Evolutionary conservation across 2,329 filamentous ascomycete genomes (phyloP).

Genomic region (Passalora sequoiae): DNA sequence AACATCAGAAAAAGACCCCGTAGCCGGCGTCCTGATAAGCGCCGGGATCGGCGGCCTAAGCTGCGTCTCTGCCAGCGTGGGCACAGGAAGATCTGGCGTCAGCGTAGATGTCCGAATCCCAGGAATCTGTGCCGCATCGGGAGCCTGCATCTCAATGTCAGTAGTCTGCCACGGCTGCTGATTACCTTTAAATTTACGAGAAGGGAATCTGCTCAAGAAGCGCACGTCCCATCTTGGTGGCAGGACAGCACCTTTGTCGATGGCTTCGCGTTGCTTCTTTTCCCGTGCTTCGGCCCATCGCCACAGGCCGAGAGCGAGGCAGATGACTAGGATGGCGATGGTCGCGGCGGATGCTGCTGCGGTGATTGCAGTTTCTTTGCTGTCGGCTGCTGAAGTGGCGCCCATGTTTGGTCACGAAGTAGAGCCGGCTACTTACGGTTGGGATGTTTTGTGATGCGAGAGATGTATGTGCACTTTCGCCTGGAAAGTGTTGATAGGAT

Average conservation of each 20-base stretch:
- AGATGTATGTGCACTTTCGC: too few relatives aligned
- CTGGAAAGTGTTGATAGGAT: too few relatives aligned
- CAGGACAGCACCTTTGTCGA: background rate
- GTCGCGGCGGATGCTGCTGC: background rate
- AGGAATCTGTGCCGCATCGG: too few relatives aligned
- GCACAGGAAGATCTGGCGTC: too few relatives aligned
- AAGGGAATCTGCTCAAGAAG: background rate
- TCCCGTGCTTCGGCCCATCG: too few relatives aligned
- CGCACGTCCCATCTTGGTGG: background rate
- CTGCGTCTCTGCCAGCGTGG: background rate
- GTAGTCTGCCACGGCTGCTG: too few relatives aligned
- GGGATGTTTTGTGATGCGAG: too few relatives aligned
- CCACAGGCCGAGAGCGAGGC: background rate
- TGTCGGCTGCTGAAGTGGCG: background rate
- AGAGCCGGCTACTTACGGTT: slow-evolving; percentile 1
- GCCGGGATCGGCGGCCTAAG: background rate
- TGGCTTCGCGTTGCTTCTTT: background rate
- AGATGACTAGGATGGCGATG: background rate
- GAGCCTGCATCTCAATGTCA: too few relatives aligned
- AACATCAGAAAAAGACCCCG: background rate
- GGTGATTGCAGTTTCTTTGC: background rate
- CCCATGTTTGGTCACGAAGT: background rate
- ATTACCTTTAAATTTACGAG: too few relatives aligned
- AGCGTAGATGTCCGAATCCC: too few relatives aligned
- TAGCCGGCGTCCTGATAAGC: background rate